Percentiles rank a stretch among this genome's conserved stretches.
These are phyloP conservation scores for Venturia pyrina DNA, from an alignment of 2,329 filamentous ascomycete species.

Conservation along the genomic window DNA sequence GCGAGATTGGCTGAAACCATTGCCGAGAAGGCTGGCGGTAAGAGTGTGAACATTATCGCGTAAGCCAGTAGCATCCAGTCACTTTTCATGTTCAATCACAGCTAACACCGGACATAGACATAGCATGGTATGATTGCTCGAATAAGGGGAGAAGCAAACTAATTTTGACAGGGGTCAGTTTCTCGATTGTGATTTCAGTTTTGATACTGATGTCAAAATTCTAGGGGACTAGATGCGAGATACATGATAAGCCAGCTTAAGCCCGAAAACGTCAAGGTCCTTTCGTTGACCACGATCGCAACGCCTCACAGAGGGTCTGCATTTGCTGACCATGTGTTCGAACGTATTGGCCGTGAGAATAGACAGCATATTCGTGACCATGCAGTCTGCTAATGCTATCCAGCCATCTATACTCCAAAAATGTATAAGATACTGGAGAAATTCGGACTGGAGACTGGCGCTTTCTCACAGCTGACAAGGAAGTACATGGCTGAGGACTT, in stretches of 20 bases:
- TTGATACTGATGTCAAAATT: background rate
- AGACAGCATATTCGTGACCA: slow-evolving; percentile 30
- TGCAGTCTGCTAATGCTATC: background rate
- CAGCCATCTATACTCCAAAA: slow-evolving; percentile 25
- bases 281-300: slow-evolving; percentile 55
- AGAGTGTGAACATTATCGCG: slow-evolving; percentile 55
- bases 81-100: background rate
- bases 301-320: slow-evolving; percentile 51
- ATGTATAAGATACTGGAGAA: slow-evolving; percentile 46
- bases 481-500: slow-evolving; percentile 49
- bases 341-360: slow-evolving; percentile 44
- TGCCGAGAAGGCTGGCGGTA: slow-evolving; percentile 41
- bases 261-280: slow-evolving; percentile 61
- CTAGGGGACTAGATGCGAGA: slow-evolving; percentile 52
- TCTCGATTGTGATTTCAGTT: background rate
- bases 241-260: slow-evolving; percentile 53
- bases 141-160: background rate
- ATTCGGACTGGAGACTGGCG: slow-evolving; percentile 47
- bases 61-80: slow-evolving; percentile 26
- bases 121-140: slow-evolving; percentile 33
- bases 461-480: slow-evolving; percentile 51
- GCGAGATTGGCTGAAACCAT: slow-evolving; percentile 44
- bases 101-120: slow-evolving; percentile 35
- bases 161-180: background rate
- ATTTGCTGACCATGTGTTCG: slow-evolving; percentile 52